Base-by-base conservation (phyloP, 2,329 filamentous ascomycete species). In the Pyricularia sp. region DNA sequence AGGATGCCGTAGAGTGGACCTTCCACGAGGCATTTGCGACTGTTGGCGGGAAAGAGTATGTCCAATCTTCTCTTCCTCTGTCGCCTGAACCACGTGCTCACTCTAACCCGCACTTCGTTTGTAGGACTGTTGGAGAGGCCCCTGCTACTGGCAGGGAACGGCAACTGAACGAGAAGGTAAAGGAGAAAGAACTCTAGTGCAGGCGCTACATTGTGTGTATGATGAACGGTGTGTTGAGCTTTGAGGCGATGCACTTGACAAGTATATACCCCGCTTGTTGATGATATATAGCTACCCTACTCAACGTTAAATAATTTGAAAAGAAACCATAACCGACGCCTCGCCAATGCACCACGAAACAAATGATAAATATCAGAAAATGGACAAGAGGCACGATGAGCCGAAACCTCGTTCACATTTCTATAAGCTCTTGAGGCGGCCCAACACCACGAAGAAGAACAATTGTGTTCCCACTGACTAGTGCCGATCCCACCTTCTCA, bases 391-490 rank as follows among this genome's bases (percentile, higher is more conserved):
- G 12, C 3, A 28, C 12, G 7, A 30, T 28, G 12, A 28, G 11
- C 11, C 26, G 26, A 30, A 28, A 36, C 17, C n/a, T 31, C 4
- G 3, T 36, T 75, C 73, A 86, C 70, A 81, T 70, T 71, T 90
- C 85, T 71, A 93, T 91, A 73, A 94, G 78, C 78, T 93, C 89
- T 25, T 89, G 88, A 69, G 92, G 87, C n/a, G 90, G 87, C 0
- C 93, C 93, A 68, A 97, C 90, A 0, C 95, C 95, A 71, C 95
- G 85, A 68, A 99, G 75, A 74, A 99, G 77, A 28, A 98, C 93
- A 72, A 99, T 88, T 12, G 93, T 97, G 77, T 99, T 94, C 1
- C 95, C 95, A 73, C 87, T 94, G 72, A 87, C 87, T 70, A 96
- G 82, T 31, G 84, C 84, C 68, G 84, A 83, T 4, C 93, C 93